Evolutionary conservation across 352 stramenopile species (phyloP), one percentile per base, ranked within the genome.

Genomic region (Phytophthora constricta): DNA sequence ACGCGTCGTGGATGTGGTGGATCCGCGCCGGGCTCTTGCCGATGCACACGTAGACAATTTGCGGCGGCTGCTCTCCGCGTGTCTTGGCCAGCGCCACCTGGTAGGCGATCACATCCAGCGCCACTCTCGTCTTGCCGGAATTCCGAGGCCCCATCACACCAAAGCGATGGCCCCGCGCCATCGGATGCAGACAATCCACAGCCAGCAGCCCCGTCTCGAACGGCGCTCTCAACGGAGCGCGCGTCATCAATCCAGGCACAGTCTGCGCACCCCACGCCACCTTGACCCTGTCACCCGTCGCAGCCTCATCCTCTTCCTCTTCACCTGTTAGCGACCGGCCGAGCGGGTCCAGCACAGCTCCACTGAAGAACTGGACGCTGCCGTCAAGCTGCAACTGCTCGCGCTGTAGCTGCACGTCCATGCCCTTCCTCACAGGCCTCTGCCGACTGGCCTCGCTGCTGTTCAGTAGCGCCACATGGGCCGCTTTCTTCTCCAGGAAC

Each of bases 11-110:
- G 51, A 93, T 86, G 68, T 92, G 84, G 60, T 87, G 72, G 54
- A 92, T 78, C 28, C 81, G 81, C n/a, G 65, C 39, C 10, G 64
- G 52, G 26, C 62, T 82, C 68, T 95, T 92, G n/a, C 77, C 83
- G 5, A 92, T 56, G 19, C 79, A 85, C 16, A 95, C 86, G 58
- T 91, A 95, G 2, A 95, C 81, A 61, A 95, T 80, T 33, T 91
- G 84, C 13, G 86, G 86, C 5, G 84, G 80, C 28, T 74, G 33
- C 23, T 74, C 34, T n/a, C 60, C 53, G 4, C 34, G 51, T 1
- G 58, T 53, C 17, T 80, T 68, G 10, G 66, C 73, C 11, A 56
- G 56, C 2, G 69, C 66, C 25, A 93, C 72, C 55, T 90, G 77
- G 43, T 91, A 74, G 17, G 76, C 68, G 48, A 95, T 84, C 31